Base-by-base conservation (phyloP, 192 early-diverging fungal genomes). In the Coemansia sp. region DNA sequence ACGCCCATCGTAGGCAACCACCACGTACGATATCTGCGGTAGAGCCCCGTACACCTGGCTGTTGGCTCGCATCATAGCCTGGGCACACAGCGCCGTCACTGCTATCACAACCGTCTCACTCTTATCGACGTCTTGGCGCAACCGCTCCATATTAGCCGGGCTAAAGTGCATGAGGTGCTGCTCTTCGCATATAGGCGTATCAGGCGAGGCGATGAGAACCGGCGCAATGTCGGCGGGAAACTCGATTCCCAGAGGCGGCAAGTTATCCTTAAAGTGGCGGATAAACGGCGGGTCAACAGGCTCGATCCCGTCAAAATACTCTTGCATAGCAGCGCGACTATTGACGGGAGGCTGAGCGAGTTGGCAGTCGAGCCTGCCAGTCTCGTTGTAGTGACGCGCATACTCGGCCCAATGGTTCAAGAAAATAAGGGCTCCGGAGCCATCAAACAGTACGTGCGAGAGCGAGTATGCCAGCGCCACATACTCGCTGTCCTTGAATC, bases 151-250 rank as follows among this genome's bases (percentile, higher is more conserved):
- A 14, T 57, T 67, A 14, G 26, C 61, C 1, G 59, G 42, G 1
- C 26, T 70, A 34, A 82, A 62, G 43, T 82, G 79, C 18, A 82
- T 38, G 50, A 82, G 47, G 25, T 82, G 79, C 38, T 82, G 79
- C 25, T 82, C 60, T 34, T 69, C 60, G 14, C 66, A 45, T 3
- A 14, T 13, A 0, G 65, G 66, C 0, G 62, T 41, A 23, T 82
- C 79, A 2, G 73, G 73, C 9, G 79, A 36, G 9, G 69, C 55
- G 35, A 82, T 62, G 56, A 82, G n/a, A 11, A 82, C 35, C 5
- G 73, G 66, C 9, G 74, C 74, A 38, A 82, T 65, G 25, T 58
- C 43, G 7, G 31, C 55, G 0, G 74, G 64, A 33, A 69, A 59
- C 12, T 36, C 14, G 42, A 70, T 34, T 6, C 41, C 20, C 14